Evolutionary conservation across 768 basidiomycete genomes (phyloP), one percentile per base, ranked within the genome.

Genomic region (Royoungia palumana): DNA sequence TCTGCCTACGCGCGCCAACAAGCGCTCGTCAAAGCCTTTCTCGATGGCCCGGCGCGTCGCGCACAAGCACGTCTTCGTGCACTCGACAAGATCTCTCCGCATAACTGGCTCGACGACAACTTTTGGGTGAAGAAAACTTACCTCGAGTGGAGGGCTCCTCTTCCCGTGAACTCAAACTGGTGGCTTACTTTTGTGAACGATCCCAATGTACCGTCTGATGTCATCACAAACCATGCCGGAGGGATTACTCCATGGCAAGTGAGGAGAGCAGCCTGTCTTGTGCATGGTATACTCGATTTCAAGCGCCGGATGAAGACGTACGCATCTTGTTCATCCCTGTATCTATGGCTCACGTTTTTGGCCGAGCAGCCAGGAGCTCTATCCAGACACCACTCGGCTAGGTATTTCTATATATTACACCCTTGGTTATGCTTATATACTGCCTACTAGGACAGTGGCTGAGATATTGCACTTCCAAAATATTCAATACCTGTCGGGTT

Each of bases 81-180:
- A 25, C 77, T 96, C 43, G 93, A 95, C 70, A 81, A 76, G 56
- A 70, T 74, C 1, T 94, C 93, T 7, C 90, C 92, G 0, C 74
- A 85, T 65, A 96, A 95, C 63, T 98, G 94, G 94, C 78, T 98
- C 11, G 81, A 94, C 55, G 94, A 97, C 64, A 92, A 89, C 47
- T 85, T 95, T 56, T 97, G 94, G 95, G 70, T 82, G 49, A 82
- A 86, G 58, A 86, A 87, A 58, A 83, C 90, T 1, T 98, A 98
- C 66, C 82, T 88, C 41, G 86, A 89, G 68, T 91, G 85, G 83
- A 79, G 94, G 27, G 80, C 81, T 0, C 93, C 94, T 0, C 72
- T 98, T 11, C 74, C 89, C 47, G 70, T 98, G 56, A 87, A 97
- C 65, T 94, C 93, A 4, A 97, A 96, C 62, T 97, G 94, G 94